Evolutionary conservation across 768 basidiomycete species (phyloP).

Genomic region (Kwoniella sp.): DNA sequence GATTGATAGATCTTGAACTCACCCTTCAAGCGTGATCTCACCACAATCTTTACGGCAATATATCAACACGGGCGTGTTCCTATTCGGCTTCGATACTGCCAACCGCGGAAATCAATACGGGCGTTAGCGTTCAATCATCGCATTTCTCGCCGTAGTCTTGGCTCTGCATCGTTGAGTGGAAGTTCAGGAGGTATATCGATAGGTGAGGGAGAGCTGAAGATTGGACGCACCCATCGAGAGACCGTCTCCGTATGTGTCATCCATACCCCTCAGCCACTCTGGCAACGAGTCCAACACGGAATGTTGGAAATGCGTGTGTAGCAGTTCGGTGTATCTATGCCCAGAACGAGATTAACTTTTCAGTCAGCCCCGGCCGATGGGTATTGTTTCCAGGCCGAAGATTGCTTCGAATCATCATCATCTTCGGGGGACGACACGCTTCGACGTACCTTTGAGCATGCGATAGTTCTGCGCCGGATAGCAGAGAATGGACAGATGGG

Average conservation of each 20-base stretch:
- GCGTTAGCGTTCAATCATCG: too few species aligned
- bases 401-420: too few species aligned
- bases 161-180: too few species aligned
- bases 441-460: slow-evolving; percentile 69
- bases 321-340: slow-evolving; percentile 70
- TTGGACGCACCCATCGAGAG: slow-evolving; percentile 59
- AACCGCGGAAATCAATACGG: too few species aligned
- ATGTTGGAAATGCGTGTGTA: slow-evolving; percentile 75
- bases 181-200: too few species aligned
- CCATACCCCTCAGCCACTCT: slow-evolving; percentile 71
- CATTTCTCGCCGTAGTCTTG: too few species aligned
- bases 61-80: slow-evolving; percentile 74
- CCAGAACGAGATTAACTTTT: too few species aligned
- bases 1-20: slow-evolving; percentile 40
- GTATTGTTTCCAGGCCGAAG: too few species aligned
- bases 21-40: slow-evolving; percentile 58
- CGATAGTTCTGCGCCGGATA: slow-evolving; percentile 79
- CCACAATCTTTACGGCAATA: slow-evolving; percentile 72
- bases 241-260: slow-evolving; percentile 78
- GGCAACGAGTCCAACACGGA: slow-evolving; percentile 83
- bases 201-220: neutral
- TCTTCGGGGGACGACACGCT: too few species aligned
- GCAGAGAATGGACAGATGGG: slow-evolving; percentile 70
- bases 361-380: too few species aligned
- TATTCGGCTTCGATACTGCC: slow-evolving; percentile 77